Evolutionary conservation across 352 stramenopile genomes (phyloP).

Genomic region (Phytophthora cajani): DNA sequence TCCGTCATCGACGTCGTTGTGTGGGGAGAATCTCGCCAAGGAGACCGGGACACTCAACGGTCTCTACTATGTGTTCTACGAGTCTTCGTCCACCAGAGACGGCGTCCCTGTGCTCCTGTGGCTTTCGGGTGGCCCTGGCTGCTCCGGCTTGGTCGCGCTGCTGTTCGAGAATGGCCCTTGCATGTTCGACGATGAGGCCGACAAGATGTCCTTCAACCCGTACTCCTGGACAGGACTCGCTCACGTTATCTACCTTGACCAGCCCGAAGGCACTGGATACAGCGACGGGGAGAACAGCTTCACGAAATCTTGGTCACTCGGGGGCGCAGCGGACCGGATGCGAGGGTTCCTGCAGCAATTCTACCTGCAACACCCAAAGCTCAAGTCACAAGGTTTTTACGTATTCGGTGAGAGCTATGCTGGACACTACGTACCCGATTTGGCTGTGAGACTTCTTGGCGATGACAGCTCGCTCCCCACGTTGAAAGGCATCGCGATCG

Average conservation of each 20-base stretch:
- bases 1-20: constrained; percentile 50
- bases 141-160: constrained; percentile 93
- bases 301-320: constrained; percentile 52
- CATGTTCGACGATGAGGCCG: constrained; percentile 72
- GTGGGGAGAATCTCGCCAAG: constrained; percentile 63
- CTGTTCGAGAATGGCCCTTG: constrained; percentile 98
- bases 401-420: constrained; percentile 96
- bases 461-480: constrained; percentile 29
- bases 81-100: constrained; percentile 37
- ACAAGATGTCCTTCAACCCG: constrained; percentile 83
- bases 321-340: constrained; percentile 53
- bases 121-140: constrained; percentile 96
- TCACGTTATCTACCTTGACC: constrained; percentile 97
- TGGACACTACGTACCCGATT: constrained; percentile 95
- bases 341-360: constrained; percentile 63
- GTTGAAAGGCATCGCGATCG: constrained; percentile 88
- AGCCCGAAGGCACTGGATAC: constrained; percentile 88
- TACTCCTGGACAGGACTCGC: constrained; percentile 95
- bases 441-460: constrained; percentile 80
- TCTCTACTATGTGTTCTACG: constrained; percentile 83
- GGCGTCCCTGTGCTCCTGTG: constrained; percentile 93
- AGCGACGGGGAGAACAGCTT: constrained; percentile 31
- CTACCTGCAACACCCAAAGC: constrained; percentile 46
- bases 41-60: constrained; percentile 68
- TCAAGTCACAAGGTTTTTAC: constrained; percentile 82